A percentile compares a stretch with the other conserved stretches of the same genome.
Evolutionary conservation across 176 grass and related monocot species (phyloP).

Genomic region (Chloris gayana): DNA sequence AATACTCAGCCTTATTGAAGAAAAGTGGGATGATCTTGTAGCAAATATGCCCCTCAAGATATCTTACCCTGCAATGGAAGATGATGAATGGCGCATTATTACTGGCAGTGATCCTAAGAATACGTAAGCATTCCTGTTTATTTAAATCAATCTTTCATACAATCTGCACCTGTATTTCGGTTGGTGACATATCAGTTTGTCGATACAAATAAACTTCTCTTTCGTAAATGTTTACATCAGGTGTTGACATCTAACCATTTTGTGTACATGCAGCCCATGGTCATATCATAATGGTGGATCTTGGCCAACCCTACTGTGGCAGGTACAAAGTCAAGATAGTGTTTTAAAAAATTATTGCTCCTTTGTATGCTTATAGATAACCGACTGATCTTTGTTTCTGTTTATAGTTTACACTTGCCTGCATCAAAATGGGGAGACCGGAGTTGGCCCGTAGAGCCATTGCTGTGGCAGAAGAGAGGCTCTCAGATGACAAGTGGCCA

Average conservation of each 20-base stretch:
- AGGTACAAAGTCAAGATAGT: constrained; percentile 50
- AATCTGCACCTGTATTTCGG: background rate
- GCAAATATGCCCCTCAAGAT: constrained; percentile 84
- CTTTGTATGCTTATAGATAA: constrained; percentile 24
- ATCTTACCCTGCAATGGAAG: constrained; percentile 78
- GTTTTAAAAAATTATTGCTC: background rate
- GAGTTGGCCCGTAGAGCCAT: constrained; percentile 82
- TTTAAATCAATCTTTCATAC: constrained; percentile 5
- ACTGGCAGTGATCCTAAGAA: constrained; percentile 93
- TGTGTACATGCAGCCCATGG: constrained; percentile 79
- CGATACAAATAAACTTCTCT: constrained; percentile 5
- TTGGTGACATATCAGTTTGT: constrained; percentile 12
- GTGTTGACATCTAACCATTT: constrained; percentile 33
- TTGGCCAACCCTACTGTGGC: constrained; percentile 98
- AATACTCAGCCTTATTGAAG: constrained; percentile 84
- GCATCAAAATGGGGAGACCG: constrained; percentile 93
- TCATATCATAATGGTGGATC: constrained; percentile 99
- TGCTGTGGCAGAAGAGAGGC: constrained; percentile 74
- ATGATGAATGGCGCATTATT: constrained; percentile 86
- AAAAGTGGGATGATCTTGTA: constrained; percentile 84
- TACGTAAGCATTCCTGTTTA: constrained; percentile 51
- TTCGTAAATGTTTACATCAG: constrained; percentile 15
- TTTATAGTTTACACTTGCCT: constrained; percentile 89
- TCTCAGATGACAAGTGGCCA: constrained; percentile 86
- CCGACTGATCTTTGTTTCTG: constrained; percentile 19